A percentile compares a stretch with the other conserved stretches of the same genome.
phyloP scores from a whole-genome alignment of 1,139 yeast species.

The Neolecta irregularis region DNA sequence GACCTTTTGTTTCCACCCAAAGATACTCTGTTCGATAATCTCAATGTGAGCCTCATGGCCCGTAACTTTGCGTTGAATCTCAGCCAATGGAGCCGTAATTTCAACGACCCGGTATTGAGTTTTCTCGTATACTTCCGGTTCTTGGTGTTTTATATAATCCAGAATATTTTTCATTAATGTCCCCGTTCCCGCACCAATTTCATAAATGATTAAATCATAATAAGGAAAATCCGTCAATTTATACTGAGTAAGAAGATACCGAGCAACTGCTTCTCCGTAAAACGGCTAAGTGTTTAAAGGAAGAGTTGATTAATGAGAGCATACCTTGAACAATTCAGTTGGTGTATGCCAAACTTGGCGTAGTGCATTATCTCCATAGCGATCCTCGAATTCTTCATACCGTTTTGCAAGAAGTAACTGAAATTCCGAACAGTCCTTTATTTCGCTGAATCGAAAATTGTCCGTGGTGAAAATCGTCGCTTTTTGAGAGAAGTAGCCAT shows the following conservation, averaged over 20 bases:
- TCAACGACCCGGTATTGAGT: constrained; percentile 65
- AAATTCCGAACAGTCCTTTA: constrained; percentile 10
- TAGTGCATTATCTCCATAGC: constrained; percentile 15
- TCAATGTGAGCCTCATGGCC: constrained; percentile 40
- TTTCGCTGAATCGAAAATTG: constrained; percentile 28
- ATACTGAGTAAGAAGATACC: constrained; percentile 55
- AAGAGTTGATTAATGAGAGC: neutral
- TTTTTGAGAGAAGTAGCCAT: constrained; percentile 59
- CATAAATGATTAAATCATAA: constrained; percentile 56
- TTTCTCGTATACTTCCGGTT: constrained; percentile 55
- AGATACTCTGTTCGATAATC: constrained; percentile 57
- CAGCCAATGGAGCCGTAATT: constrained; percentile 53
- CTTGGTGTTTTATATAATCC: constrained; percentile 43
- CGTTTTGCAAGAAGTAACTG: constrained; percentile 7
- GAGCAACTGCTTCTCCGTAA: constrained; percentile 72
- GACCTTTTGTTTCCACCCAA: constrained; percentile 54
- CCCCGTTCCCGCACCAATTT: constrained; percentile 86
- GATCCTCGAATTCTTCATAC: constrained; percentile 34
- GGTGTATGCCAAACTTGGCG: constrained; percentile 85
- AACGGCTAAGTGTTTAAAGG: constrained; percentile 31
- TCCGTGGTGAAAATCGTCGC: constrained; percentile 27
- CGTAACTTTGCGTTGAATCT: constrained; percentile 34
- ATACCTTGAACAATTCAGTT: constrained; percentile 47
- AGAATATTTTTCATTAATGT: constrained; percentile 69
- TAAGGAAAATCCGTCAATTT: constrained; percentile 51